phyloP scores from a whole-genome alignment of 257 asterid species.

The Thymus quinquecostatus region DNA sequence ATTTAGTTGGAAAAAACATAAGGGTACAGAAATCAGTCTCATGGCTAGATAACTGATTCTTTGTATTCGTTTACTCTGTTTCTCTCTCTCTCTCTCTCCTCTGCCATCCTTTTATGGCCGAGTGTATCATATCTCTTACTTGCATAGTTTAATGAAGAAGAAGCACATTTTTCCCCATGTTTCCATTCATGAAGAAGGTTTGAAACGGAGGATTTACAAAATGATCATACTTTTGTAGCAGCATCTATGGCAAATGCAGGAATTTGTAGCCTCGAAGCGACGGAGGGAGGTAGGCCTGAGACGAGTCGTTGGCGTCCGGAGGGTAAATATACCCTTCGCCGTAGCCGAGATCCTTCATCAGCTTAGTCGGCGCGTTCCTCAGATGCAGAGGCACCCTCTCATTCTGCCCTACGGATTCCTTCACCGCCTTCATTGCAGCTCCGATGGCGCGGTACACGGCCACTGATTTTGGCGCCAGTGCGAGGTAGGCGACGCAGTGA shows the following conservation, averaged over 20 bases:
- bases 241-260: slow-evolving; percentile 59
- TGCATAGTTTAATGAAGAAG: slow-evolving; percentile 18
- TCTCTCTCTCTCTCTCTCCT: slow-evolving; percentile 31
- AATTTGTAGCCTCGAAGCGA: slow-evolving; percentile 70
- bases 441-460: slow-evolving; percentile 63
- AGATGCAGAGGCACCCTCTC: slow-evolving; percentile 79
- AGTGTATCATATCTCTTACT: slow-evolving; percentile 40
- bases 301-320: slow-evolving; percentile 51
- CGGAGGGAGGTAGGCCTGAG: slow-evolving; percentile 69
- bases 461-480: slow-evolving; percentile 80
- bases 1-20: slow-evolving; percentile 21
- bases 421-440: slow-evolving; percentile 64
- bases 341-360: slow-evolving; percentile 83
- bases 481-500: slow-evolving; percentile 75
- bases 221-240: background rate
- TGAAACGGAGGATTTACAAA: background rate
- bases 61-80: slow-evolving; percentile 38
- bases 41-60: slow-evolving; percentile 43
- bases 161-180: slow-evolving; percentile 9
- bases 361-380: slow-evolving; percentile 93
- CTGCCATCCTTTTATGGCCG: slow-evolving; percentile 45
- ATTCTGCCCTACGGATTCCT: slow-evolving; percentile 80
- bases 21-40: slow-evolving; percentile 33
- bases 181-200: background rate
- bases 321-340: slow-evolving; percentile 75